A percentile compares a stretch with the other conserved stretches of the same genome.
Evolutionary conservation across 2,329 filamentous ascomycete genomes (phyloP).

Genomic region (Periconia macrospinosa): DNA sequence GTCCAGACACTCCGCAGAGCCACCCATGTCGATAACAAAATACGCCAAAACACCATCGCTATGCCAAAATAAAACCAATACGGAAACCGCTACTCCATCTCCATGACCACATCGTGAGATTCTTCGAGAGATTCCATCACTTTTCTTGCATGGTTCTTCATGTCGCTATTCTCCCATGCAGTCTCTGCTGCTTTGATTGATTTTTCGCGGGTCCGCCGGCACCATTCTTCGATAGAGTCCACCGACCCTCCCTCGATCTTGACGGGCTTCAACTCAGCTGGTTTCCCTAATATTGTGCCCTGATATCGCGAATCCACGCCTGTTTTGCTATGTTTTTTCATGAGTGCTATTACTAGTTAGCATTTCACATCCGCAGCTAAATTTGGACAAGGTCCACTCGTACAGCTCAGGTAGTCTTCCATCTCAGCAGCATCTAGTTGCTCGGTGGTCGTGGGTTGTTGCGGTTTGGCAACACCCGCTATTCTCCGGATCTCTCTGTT

Average conservation of each 20-base stretch:
- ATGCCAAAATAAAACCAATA: slow-evolving; percentile 24
- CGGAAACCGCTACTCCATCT: slow-evolving; percentile 19
- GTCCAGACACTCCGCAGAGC: neutral
- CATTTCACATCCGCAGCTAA: slow-evolving; percentile 7
- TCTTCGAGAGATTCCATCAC: slow-evolving; percentile 17
- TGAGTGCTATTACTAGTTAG: slow-evolving; percentile 61
- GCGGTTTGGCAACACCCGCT: slow-evolving; percentile 63
- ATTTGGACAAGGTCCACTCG: slow-evolving; percentile 5
- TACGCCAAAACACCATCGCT: slow-evolving; percentile 36
- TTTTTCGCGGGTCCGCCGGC: slow-evolving; percentile 33
- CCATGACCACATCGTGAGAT: slow-evolving; percentile 30
- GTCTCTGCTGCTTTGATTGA: slow-evolving; percentile 26
- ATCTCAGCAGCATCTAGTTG: slow-evolving; percentile 48
- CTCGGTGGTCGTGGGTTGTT: slow-evolving; percentile 46
- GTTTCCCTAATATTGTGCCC: slow-evolving; percentile 79
- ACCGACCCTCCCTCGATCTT: slow-evolving; percentile 76
- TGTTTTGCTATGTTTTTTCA: slow-evolving; percentile 89
- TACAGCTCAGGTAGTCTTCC: slow-evolving; percentile 53
- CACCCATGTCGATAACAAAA: slow-evolving; percentile 9
- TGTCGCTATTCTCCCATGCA: slow-evolving; percentile 25
- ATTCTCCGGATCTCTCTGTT: slow-evolving; percentile 82
- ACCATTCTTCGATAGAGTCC: slow-evolving; percentile 70
- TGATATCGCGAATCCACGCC: slow-evolving; percentile 84
- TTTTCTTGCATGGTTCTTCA: slow-evolving; percentile 14
- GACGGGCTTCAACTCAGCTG: slow-evolving; percentile 70